Conservation (phyloP, 2,329 filamentous ascomycete species). For the Raffaelea ambrosiae region DNA sequence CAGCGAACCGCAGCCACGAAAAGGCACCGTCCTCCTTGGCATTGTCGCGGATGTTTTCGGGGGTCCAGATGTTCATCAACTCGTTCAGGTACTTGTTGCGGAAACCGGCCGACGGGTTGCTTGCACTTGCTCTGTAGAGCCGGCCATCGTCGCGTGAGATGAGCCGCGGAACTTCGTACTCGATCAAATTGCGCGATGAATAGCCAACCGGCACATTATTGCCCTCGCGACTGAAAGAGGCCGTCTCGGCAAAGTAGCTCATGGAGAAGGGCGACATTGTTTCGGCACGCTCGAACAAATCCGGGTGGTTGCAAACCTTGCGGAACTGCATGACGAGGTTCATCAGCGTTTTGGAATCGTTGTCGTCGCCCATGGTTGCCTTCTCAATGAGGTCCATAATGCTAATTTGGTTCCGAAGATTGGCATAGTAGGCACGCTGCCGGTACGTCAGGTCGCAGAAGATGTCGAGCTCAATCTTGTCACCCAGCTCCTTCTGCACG, state of each 20-base stretch:
- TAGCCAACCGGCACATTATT: constrained; percentile 72
- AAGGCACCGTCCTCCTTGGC: constrained; percentile 58
- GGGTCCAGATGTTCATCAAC: constrained; percentile 84
- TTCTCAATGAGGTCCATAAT: constrained; percentile 99
- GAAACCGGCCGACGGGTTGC: constrained; percentile 73
- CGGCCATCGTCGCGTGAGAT: constrained; percentile 77
- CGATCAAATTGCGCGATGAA: constrained; percentile 77
- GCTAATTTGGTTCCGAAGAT: constrained; percentile 92
- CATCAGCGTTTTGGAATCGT: constrained; percentile 94
- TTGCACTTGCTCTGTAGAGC: constrained; percentile 61
- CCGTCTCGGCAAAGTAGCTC: constrained; percentile 87
- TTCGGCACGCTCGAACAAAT: constrained; percentile 91
- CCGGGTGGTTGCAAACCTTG: constrained; percentile 98
- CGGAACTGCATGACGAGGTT: constrained; percentile 99
- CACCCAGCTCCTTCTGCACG: constrained; percentile 95
- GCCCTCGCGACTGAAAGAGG: constrained; percentile 88
- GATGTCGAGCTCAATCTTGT: constrained; percentile 95
- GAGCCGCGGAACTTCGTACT: constrained; percentile 73
- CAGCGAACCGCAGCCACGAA: constrained; percentile 83
- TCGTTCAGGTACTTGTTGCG: constrained; percentile 66
- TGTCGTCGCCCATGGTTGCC: constrained; percentile 85
- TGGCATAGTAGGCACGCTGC: constrained; percentile 87
- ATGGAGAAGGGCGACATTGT: constrained; percentile 79
- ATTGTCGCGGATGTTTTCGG: constrained; percentile 65
- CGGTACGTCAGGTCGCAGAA: constrained; percentile 97